phyloP scores from a whole-genome alignment of 345 rosid species.

The Eucalyptus pauciflora region DNA sequence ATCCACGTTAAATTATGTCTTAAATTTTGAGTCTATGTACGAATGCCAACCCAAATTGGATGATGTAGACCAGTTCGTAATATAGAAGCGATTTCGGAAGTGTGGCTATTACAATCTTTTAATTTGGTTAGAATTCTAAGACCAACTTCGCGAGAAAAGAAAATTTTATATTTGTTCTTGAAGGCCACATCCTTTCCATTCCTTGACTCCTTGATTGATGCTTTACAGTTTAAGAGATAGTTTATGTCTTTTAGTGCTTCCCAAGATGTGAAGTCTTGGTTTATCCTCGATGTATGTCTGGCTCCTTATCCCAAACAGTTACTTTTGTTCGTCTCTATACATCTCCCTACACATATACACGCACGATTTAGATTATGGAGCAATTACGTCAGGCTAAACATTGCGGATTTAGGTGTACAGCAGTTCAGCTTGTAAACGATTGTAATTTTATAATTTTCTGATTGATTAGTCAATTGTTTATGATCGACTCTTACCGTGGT shows the following conservation, averaged over 20 bases:
- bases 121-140: background rate
- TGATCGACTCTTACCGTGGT: fast-evolving
- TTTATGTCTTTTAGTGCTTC: background rate
- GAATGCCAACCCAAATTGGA: background rate
- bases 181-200: background rate
- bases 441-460: background rate
- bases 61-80: background rate
- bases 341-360: no score
- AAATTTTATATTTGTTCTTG: background rate
- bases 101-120: background rate
- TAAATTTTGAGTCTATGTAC: background rate
- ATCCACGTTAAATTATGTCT: background rate
- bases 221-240: background rate
- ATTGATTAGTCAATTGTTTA: background rate
- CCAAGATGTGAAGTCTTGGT: background rate
- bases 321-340: no score
- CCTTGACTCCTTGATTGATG: background rate
- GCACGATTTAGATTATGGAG: background rate
- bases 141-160: background rate
- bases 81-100: background rate
- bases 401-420: background rate
- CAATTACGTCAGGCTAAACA: background rate
- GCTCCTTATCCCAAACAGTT: no score
- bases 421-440: background rate
- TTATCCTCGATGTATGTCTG: background rate